Base-by-base conservation (phyloP, 2,329 filamentous ascomycete species). In the Aspergillus aculeatus region DNA sequence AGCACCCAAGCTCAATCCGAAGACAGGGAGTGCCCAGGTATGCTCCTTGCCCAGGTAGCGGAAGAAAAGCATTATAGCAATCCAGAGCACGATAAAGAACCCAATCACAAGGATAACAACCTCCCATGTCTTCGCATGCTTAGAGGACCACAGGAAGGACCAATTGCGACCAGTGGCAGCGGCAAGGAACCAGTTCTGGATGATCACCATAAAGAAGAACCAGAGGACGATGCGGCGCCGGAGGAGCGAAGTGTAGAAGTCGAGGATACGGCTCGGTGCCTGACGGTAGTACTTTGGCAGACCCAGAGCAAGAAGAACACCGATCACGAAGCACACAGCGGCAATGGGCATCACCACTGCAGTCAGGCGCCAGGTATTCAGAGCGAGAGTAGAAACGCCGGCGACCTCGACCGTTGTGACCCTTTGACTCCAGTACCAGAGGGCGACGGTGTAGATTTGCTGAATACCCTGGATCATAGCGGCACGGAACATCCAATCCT, bases 361-460 rank as follows among this genome's bases (percentile, higher is more conserved):
- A 5, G 53, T 55, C n/a, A 55, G 53, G 5, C 53, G 26, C 53
- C 53, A 55, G 24, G 26, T 23, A 26, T 14, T 55, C 24, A 55
- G 12, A 10, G 53, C 41, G 6, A 44, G 38, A 11, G 41, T 29
- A 4, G 53, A 48, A 9, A 55, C 44, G 14, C 53, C 53, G 2
- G 24, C 53, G 1, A 55, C 53, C 44, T 55, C 53, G 53, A 44
- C 53, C 10, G 53, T 31, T 9, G 81, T 80, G 51, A 86, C 75
- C 59, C 81, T 77, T 10, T 80, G 80, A 26, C 86, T 86, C 86
- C 86, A 89, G 69, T 84, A 87, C 86, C 86, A 89, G 12, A 89
- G 79, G 14, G 80, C 82, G 14, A 85, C 81, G 54, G 86, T 81
- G 71, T 88, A 89, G 59, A 86, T 76, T 68, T 89, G 86, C 67